phyloP scores from a whole-genome alignment of 2,329 filamentous ascomycete genomes.

The Talaromyces sp. region DNA sequence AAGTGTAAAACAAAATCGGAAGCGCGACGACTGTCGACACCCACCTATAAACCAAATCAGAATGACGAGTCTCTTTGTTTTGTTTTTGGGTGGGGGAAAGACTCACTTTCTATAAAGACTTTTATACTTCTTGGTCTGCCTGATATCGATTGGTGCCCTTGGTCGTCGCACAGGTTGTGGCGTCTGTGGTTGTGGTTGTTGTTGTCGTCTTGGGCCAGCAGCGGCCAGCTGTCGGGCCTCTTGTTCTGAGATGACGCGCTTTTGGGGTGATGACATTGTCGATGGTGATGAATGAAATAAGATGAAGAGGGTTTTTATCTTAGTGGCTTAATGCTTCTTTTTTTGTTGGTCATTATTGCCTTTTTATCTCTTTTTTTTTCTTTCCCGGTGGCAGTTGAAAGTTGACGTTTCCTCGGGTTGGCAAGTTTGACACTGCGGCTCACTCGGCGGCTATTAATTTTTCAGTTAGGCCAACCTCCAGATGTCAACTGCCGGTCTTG shows the following conservation, averaged over 20 bases:
- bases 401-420: too few relatives aligned
- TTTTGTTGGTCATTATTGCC: neutral
- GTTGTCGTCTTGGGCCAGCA: neutral
- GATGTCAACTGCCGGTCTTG: too few relatives aligned
- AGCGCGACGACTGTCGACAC: slow-evolving; percentile 22
- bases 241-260: neutral
- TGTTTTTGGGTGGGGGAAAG: neutral
- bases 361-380: too few relatives aligned
- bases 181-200: neutral
- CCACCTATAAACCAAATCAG: slow-evolving; percentile 17
- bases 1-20: slow-evolving; percentile 23
- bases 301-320: too few relatives aligned
- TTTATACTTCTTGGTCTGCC: slow-evolving; percentile 39
- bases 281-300: neutral
- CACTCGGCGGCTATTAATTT: too few relatives aligned
- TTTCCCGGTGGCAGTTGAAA: too few relatives aligned
- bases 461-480: too few relatives aligned
- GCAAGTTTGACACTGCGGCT: too few relatives aligned
- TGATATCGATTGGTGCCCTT: slow-evolving; percentile 26
- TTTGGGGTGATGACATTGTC: neutral
- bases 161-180: neutral
- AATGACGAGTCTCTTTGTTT: neutral
- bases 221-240: neutral
- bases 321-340: neutral
- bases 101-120: slow-evolving; percentile 32